phyloP scores from a whole-genome alignment of 1,284 basidiomycete species.

The Moesziomyces sp. region DNA sequence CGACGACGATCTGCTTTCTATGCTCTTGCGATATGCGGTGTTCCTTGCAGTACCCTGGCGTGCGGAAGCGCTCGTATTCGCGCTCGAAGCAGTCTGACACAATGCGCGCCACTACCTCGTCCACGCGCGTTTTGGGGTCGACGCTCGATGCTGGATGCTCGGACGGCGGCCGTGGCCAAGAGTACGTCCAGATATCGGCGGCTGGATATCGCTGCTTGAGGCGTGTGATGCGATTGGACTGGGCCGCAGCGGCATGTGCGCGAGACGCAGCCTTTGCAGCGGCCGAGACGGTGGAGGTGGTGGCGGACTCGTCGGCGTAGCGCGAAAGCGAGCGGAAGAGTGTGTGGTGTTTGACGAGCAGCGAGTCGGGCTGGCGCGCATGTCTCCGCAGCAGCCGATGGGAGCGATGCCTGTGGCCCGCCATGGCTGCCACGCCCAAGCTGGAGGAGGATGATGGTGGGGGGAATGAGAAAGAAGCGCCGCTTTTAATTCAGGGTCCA shows the following conservation, averaged over 20 bases:
- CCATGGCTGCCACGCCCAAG: too few relatives aligned
- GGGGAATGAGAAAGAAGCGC: slow-evolving; percentile 1
- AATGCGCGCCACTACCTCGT: slow-evolving; percentile 13
- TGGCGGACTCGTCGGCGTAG: slow-evolving; percentile 6
- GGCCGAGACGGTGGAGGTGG: not conserved
- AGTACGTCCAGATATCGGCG: slow-evolving; percentile 8
- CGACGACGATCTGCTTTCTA: slow-evolving; percentile 17
- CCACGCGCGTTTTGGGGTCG: slow-evolving; percentile 3
- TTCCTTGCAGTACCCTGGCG: slow-evolving; percentile 13
- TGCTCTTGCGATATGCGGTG: slow-evolving; percentile 23
- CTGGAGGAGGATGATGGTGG: too few relatives aligned
- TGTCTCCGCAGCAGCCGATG: not conserved
- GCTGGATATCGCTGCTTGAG: slow-evolving; percentile 16
- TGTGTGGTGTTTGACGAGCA: slow-evolving; percentile 24
- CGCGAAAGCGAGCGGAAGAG: slow-evolving; percentile 32
- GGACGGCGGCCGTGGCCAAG: slow-evolving; percentile 16
- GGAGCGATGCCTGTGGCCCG: too few relatives aligned
- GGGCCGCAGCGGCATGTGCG: not conserved
- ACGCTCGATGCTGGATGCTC: slow-evolving; percentile 10
- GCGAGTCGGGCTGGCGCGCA: slow-evolving; percentile 14
- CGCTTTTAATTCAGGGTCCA: slow-evolving; percentile 5
- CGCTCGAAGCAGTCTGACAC: slow-evolving; percentile 24
- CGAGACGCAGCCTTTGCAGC: too few relatives aligned
- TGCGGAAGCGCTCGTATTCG: slow-evolving; percentile 30
- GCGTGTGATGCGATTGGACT: slow-evolving; percentile 1